These are phyloP conservation scores for Fraxinus albicans DNA, from an alignment of 305 asterid species.

Conservation along the genomic window DNA sequence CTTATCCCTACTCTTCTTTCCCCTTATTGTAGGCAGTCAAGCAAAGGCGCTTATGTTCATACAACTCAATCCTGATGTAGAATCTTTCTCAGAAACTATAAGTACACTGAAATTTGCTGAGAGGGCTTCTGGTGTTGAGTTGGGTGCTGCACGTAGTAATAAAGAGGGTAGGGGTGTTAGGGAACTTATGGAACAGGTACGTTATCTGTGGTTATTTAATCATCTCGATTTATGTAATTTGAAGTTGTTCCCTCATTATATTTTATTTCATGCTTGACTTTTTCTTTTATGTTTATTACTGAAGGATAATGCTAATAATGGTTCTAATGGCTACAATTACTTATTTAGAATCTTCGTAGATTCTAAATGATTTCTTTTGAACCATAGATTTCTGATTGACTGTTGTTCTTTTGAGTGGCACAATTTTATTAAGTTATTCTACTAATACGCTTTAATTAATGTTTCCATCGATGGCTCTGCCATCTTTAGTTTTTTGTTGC, in stretches of 20 bases:
- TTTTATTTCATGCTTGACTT: conserved; percentile 3
- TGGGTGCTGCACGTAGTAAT: conserved; percentile 91
- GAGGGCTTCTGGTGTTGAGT: conserved; percentile 95
- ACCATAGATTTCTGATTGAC: background rate
- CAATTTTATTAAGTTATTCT: background rate
- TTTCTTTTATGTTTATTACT: background rate
- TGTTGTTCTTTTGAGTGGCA: background rate
- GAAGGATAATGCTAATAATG: background rate
- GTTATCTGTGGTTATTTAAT: conserved; percentile 5
- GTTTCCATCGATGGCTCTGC: background rate
- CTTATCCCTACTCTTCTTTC: background rate
- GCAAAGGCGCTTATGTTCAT: conserved; percentile 98
- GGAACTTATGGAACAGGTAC: conserved; percentile 97
- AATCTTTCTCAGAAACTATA: conserved; percentile 79
- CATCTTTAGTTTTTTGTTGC: background rate
- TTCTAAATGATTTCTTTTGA: background rate
- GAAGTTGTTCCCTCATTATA: background rate
- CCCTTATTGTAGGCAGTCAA: conserved; percentile 70
- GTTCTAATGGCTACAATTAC: background rate
- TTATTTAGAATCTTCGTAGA: background rate
- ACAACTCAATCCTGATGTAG: conserved; percentile 91
- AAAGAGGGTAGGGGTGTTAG: conserved; percentile 86
- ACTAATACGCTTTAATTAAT: background rate
- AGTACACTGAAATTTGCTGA: conserved; percentile 96
- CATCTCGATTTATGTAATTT: conserved; percentile 7